phyloP scores from a whole-genome alignment of 495 filamentous ascomycete genomes.

The Sordaria brevicollis region DNA sequence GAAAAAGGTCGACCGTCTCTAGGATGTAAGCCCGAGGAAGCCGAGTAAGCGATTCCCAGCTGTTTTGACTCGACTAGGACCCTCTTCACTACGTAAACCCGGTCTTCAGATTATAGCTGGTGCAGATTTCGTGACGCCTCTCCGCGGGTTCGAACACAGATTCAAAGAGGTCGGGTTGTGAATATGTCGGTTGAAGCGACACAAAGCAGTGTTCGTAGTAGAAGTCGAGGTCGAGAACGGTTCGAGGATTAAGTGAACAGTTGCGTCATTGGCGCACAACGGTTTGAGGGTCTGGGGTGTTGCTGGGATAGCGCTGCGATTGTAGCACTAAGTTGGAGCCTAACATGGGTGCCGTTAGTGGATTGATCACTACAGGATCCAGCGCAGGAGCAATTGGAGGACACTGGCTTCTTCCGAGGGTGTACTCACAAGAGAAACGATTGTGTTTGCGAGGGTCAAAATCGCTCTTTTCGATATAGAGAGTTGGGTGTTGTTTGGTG shows the following conservation, averaged over 20 bases:
- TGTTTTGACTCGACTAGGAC: not conserved
- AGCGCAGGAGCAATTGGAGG: not conserved
- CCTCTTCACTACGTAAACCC: not conserved
- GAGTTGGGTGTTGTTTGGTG: not conserved
- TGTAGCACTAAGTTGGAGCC: not conserved
- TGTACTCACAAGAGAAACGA: not conserved
- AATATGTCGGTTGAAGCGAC: not conserved
- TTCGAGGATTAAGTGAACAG: not conserved
- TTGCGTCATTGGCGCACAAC: not conserved
- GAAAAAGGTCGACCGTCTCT: not conserved
- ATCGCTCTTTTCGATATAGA: not conserved
- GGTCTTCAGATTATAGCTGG: not conserved
- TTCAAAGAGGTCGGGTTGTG: not conserved
- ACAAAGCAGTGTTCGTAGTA: not conserved
- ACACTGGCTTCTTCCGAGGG: not conserved
- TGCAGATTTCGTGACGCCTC: not conserved
- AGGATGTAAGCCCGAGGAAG: not conserved
- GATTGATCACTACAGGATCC: not conserved
- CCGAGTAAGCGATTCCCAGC: not conserved
- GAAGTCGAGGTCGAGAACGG: not conserved
- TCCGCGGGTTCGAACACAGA: not conserved
- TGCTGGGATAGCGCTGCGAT: not conserved
- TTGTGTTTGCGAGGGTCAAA: not conserved
- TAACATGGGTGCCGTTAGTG: not conserved
- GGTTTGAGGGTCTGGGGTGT: not conserved